phyloP scores from a whole-genome alignment of 2,329 filamentous ascomycete genomes.

The Cercospora sp. region DNA sequence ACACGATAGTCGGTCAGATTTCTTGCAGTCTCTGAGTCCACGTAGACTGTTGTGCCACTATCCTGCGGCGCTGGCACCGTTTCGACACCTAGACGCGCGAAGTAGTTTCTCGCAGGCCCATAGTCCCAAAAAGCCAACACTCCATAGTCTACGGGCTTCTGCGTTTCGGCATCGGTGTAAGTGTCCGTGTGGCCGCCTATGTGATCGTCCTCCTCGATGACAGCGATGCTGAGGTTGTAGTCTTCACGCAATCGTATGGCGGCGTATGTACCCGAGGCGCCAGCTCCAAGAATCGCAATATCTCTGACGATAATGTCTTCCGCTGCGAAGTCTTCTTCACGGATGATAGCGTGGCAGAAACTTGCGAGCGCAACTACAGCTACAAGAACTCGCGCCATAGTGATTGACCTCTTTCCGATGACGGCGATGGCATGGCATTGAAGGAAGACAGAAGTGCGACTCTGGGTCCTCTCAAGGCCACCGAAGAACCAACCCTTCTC shows the following conservation, averaged over 20 bases:
- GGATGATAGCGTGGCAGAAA: not conserved
- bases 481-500: not conserved
- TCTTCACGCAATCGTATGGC: constrained; percentile 22
- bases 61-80: not conserved
- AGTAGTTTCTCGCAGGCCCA: constrained; percentile 6
- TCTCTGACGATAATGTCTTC: constrained; percentile 11
- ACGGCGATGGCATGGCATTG: not conserved
- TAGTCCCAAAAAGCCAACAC: constrained; percentile 15
- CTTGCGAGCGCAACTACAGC: not conserved
- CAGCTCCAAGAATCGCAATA: constrained; percentile 23
- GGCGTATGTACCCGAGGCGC: constrained; percentile 24
- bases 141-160: constrained; percentile 14
- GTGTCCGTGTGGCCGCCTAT: constrained; percentile 17
- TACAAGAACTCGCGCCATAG: not conserved
- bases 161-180: constrained; percentile 1
- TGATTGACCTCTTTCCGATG: not conserved
- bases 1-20: constrained; percentile 2
- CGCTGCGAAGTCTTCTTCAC: not conserved
- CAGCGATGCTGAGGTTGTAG: constrained; percentile 17
- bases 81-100: not conserved
- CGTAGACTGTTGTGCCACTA: not conserved
- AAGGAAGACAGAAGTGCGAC: not conserved
- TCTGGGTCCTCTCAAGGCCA: not conserved
- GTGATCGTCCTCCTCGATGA: constrained; percentile 14
- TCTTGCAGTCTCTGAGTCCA: constrained; percentile 6